Base-by-base conservation (phyloP, 2,329 filamentous ascomycete species). In the Aspergillus flavus region DNA sequence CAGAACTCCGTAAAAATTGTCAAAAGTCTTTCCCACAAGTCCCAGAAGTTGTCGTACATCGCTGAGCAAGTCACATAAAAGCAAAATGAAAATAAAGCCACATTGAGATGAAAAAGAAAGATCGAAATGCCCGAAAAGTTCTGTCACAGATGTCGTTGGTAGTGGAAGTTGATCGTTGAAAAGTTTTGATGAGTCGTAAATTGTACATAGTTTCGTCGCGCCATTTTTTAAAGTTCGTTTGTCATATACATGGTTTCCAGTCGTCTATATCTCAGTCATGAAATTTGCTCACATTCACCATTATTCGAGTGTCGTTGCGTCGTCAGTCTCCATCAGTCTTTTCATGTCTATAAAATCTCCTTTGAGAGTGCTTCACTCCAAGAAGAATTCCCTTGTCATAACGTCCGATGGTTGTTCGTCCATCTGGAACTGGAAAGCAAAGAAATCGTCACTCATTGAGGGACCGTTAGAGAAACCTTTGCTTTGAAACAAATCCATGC, bases 401-500 rank as follows among this genome's bases (percentile, higher is more conserved):
- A 66, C 66, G 34, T 72, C 69, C 7, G 69, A 67, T 26, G 68
- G 61, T 57, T 69, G 70, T n/a, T 71, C 70, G 30, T 79, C 76
- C n/a, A 76, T 69, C 50, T 77, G 70, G 54, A 78, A 79, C 57
- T 78, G 75, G 41, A 76, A 73, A 32, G 75, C 75, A 52, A 79
- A 73, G 59, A 76, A 76, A 59, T 79, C 76, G 16, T 73, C 73
- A 34, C 73, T 69, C 53, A 77, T 66, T 30, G 66, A 48, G 26
- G 68, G 43, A 16, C 68, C 67, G 14, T 66, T 66, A 6, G 72
- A 66, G 59, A 73, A 75, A 7, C 65, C 63, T 68, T 80, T 79
- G 16, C 69, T 71, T 7, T 69, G 69, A 63, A 76, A 76, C 16
- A 77, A 60, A 41, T 77, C 74, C 59, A 75, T 57, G 19, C 70